Conservation (phyloP, 805 yeast genomes). For the Zygosaccharomyces bisporus region DNA sequence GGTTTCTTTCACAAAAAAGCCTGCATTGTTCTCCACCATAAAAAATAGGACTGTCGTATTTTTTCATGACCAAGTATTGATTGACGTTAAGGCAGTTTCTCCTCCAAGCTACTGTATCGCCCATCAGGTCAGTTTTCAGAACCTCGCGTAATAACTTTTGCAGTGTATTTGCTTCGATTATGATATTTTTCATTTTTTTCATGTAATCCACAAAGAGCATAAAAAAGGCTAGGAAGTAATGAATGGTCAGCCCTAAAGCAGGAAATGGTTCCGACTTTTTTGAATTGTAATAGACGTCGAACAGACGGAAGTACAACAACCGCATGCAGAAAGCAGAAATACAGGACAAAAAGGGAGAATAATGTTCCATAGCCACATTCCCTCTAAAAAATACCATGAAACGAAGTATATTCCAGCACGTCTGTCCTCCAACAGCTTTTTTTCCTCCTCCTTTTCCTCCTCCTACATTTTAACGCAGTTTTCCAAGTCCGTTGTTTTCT, state of each 20-base stretch:
- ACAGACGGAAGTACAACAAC: background rate
- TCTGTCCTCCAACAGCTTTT: background rate
- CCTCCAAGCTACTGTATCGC: constrained; percentile 8
- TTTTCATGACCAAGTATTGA: background rate
- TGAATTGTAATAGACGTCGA: background rate
- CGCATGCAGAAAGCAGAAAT: background rate
- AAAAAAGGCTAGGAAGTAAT: constrained; percentile 1
- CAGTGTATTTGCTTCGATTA: background rate
- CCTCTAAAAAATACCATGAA: background rate
- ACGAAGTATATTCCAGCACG: background rate
- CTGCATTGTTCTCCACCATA: constrained; percentile 6
- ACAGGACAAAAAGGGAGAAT: background rate
- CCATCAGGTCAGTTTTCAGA: background rate
- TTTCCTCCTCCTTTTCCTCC: constrained; percentile 1
- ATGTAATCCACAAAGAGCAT: constrained; percentile 2
- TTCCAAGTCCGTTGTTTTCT: background rate
- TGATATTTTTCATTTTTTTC: background rate
- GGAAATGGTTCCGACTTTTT: background rate
- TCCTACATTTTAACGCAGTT: background rate
- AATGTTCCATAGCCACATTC: background rate
- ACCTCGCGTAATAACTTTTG: constrained; percentile 2
- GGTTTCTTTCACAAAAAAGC: constrained; percentile 4
- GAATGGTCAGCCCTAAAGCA: constrained; percentile 1
- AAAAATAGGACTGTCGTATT: background rate
- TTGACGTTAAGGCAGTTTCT: constrained; percentile 1